Conservation (phyloP, 768 basidiomycete genomes). For the Boletellus ananas region DNA sequence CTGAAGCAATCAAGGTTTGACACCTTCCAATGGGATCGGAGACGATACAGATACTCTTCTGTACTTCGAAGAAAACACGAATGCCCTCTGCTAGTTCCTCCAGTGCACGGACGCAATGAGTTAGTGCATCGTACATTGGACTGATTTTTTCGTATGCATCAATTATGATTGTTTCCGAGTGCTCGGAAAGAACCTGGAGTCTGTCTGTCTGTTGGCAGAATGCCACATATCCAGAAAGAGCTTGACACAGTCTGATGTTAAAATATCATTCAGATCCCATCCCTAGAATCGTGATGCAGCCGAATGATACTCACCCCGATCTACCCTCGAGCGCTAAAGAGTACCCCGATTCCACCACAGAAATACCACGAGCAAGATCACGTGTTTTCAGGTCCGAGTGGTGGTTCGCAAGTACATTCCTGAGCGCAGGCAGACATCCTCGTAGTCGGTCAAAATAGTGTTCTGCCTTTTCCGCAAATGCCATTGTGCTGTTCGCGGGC, state of each 20-base stretch:
- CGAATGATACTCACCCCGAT: slow-evolving; percentile 48
- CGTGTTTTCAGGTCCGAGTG: slow-evolving; percentile 82
- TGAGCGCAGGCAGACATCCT: slow-evolving; percentile 61
- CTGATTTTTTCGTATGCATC: slow-evolving; percentile 12
- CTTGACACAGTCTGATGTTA: slow-evolving; percentile 14
- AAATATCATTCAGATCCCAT: background rate
- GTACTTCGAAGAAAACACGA: slow-evolving; percentile 30
- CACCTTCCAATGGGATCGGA: slow-evolving; percentile 28
- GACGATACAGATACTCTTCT: slow-evolving; percentile 17
- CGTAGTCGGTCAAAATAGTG: slow-evolving; percentile 62
- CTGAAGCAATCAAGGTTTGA: slow-evolving; percentile 22
- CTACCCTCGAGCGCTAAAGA: slow-evolving; percentile 60
- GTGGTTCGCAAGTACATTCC: slow-evolving; percentile 60
- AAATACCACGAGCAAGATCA: slow-evolving; percentile 77
- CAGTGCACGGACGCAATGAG: slow-evolving; percentile 27
- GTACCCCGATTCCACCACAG: slow-evolving; percentile 76
- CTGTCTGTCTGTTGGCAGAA: slow-evolving; percentile 17
- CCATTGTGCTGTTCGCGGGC: slow-evolving; percentile 18
- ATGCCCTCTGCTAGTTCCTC: slow-evolving; percentile 38
- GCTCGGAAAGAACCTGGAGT: slow-evolving; percentile 19
- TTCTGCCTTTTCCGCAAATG: slow-evolving; percentile 45
- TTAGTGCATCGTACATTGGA: slow-evolving; percentile 18
- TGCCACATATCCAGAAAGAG: slow-evolving; percentile 13
- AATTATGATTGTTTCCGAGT: slow-evolving; percentile 19
- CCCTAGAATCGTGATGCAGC: background rate